Evolutionary conservation across 768 basidiomycete genomes (phyloP).

Genomic region (Scleroderma citrinum): DNA sequence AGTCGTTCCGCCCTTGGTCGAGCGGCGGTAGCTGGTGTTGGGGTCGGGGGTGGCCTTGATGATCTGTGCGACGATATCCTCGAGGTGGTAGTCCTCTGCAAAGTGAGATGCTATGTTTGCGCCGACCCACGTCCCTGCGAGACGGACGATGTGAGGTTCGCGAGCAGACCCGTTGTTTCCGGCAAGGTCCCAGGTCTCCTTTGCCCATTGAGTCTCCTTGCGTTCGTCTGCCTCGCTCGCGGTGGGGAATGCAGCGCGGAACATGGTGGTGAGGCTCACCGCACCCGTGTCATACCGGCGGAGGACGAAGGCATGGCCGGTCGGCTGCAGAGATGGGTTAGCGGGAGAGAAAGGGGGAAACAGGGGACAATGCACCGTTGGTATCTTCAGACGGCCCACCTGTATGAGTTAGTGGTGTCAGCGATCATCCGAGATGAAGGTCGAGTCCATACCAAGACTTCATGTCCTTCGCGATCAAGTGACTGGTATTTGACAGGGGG

Average conservation of each 20-base stretch:
- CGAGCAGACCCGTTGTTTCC: constrained; percentile 72
- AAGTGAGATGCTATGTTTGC: constrained; percentile 59
- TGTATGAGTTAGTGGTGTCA: constrained; percentile 20
- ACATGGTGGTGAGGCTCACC: constrained; percentile 92
- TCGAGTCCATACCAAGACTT: constrained; percentile 61
- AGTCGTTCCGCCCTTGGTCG: constrained; percentile 34
- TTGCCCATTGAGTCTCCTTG: constrained; percentile 78
- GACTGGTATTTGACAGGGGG: constrained; percentile 90
- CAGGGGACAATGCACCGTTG: constrained; percentile 54
- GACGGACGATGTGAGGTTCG: constrained; percentile 56
- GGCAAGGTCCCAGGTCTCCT: constrained; percentile 64
- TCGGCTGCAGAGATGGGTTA: constrained; percentile 39
- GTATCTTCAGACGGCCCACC: constrained; percentile 88
- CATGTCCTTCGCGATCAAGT: constrained; percentile 78
- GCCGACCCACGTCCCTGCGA: constrained; percentile 87
- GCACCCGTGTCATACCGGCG: constrained; percentile 91
- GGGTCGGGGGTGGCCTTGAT: constrained; percentile 76
- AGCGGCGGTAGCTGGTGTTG: constrained; percentile 69
- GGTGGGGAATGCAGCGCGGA: constrained; percentile 86
- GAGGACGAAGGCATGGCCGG: constrained; percentile 88
- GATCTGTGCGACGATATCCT: constrained; percentile 55
- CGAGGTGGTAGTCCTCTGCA: constrained; percentile 62
- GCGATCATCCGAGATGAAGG: constrained; percentile 17
- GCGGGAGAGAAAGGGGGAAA: constrained; percentile 11
- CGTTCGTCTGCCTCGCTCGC: constrained; percentile 74